Percentiles rank a stretch among this genome's conserved stretches.
Conservation (phyloP, 2,329 filamentous ascomycete genomes). For the Fonsecaea monophora region DNA sequence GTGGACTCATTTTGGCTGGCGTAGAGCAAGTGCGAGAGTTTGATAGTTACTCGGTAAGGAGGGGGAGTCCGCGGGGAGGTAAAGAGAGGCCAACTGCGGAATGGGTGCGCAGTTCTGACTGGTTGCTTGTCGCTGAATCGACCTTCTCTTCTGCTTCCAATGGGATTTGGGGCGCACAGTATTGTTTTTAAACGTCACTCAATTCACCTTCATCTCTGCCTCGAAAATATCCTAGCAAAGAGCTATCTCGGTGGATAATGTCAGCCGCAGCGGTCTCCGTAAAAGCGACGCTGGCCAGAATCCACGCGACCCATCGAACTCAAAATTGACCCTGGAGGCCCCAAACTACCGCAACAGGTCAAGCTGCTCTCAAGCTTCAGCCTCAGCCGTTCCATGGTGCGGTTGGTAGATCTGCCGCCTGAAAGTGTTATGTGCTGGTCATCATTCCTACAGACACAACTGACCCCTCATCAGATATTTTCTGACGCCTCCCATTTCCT, state of each 20-base stretch:
- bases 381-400: neutral
- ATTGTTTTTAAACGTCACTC: neutral
- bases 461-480: neutral
- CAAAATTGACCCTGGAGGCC: neutral
- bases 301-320: neutral
- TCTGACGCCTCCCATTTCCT: neutral
- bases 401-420: neutral
- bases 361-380: neutral
- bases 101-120: neutral
- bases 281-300: neutral
- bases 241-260: neutral
- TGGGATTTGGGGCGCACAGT: neutral
- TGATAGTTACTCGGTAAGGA: neutral
- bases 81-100: neutral
- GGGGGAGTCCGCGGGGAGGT: neutral
- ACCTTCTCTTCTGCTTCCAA: neutral
- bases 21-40: neutral
- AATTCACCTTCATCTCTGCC: neutral
- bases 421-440: neutral
- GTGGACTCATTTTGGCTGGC: conserved; percentile 16
- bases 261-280: neutral
- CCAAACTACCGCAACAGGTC: neutral
- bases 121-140: neutral
- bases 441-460: neutral
- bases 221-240: neutral